phyloP scores from a whole-genome alignment of 139 green algal genomes.

The Picochlorum costavermella region DNA sequence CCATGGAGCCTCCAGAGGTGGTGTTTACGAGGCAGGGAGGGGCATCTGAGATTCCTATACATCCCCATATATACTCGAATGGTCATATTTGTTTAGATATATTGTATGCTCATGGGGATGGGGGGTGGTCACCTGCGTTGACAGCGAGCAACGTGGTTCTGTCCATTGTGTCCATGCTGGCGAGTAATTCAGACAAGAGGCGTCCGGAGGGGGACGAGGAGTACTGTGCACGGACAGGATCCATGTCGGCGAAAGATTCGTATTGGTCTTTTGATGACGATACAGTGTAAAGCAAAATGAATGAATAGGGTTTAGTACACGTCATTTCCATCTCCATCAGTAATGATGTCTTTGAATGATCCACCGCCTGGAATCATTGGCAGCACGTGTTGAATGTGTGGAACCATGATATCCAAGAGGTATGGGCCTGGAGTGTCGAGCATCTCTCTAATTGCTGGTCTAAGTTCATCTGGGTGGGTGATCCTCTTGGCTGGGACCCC shows the following conservation, averaged over 20 bases:
- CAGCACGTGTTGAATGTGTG: slow-evolving; percentile 98
- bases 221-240: slow-evolving; percentile 52
- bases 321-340: slow-evolving; percentile 62
- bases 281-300: slow-evolving; percentile 35
- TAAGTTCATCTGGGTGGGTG: slow-evolving; percentile 50
- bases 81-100: slow-evolving; percentile 91
- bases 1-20: slow-evolving; percentile 76
- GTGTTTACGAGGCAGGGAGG: slow-evolving; percentile 42
- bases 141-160: slow-evolving; percentile 76
- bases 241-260: slow-evolving; percentile 60
- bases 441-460: slow-evolving; percentile 68
- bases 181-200: slow-evolving; percentile 52
- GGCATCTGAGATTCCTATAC: slow-evolving; percentile 45
- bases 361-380: slow-evolving; percentile 97
- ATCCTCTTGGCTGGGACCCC: slow-evolving; percentile 67
- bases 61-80: slow-evolving; percentile 86
- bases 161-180: slow-evolving; percentile 78
- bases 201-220: slow-evolving; percentile 55
- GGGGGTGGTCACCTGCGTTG: slow-evolving; percentile 79
- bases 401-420: slow-evolving; percentile 98
- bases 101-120: slow-evolving; percentile 66
- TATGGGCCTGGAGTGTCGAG: slow-evolving; percentile 90
- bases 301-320: slow-evolving; percentile 36
- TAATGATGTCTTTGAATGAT: slow-evolving; percentile 97
- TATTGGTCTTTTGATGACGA: slow-evolving; percentile 67